phyloP scores from a whole-genome alignment of 768 basidiomycete species.

The Hygrophorus pudorinus region DNA sequence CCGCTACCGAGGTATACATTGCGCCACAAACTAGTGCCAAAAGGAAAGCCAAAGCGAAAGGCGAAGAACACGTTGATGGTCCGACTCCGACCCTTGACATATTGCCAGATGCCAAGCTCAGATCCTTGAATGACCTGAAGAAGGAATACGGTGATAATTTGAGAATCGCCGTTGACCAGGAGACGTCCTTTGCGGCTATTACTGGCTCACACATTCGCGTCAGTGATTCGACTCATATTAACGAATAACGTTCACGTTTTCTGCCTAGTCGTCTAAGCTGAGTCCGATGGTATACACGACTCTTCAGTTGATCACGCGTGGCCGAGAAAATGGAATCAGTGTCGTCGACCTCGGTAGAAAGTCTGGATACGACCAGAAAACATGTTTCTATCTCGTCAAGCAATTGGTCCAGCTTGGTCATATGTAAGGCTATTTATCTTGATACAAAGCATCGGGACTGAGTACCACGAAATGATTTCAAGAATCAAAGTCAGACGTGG shows the following conservation, averaged over 20 bases:
- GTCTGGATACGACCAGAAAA: slow-evolving; percentile 82
- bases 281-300: slow-evolving; percentile 80
- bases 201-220: slow-evolving; percentile 83
- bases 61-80: slow-evolving; percentile 34
- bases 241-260: slow-evolving; percentile 3
- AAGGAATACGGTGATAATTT: slow-evolving; percentile 50
- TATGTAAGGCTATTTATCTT: slow-evolving; percentile 38
- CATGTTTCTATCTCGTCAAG: slow-evolving; percentile 78
- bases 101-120: slow-evolving; percentile 45
- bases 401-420: slow-evolving; percentile 65
- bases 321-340: slow-evolving; percentile 66
- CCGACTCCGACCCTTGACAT: slow-evolving; percentile 37
- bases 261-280: slow-evolving; percentile 58
- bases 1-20: slow-evolving; percentile 61
- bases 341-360: slow-evolving; percentile 68
- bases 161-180: slow-evolving; percentile 66
- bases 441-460: neutral
- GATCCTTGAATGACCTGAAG: slow-evolving; percentile 46
- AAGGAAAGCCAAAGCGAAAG: slow-evolving; percentile 52
- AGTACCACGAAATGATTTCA: slow-evolving; percentile 3
- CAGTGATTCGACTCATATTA: slow-evolving; percentile 15
- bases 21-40: slow-evolving; percentile 66
- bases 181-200: slow-evolving; percentile 66
- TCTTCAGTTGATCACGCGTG: slow-evolving; percentile 77
- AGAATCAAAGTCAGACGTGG: slow-evolving; percentile 73